Conservation (phyloP, 495 filamentous ascomycete species). For the Rostrohypoxylon terebratum region DNA sequence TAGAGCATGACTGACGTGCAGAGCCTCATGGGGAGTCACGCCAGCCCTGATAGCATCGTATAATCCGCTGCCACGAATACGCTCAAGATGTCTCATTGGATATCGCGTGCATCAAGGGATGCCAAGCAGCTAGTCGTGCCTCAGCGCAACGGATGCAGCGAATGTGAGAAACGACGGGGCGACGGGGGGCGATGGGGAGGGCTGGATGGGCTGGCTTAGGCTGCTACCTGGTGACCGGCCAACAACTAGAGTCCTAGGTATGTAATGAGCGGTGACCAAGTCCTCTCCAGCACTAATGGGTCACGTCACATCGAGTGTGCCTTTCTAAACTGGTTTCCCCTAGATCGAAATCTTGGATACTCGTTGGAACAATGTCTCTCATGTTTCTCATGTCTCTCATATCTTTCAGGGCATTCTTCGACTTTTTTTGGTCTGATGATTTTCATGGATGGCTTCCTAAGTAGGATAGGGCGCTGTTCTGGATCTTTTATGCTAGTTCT, state of each 20-base stretch:
- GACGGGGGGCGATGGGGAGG: not conserved
- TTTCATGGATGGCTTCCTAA: slow-evolving; percentile 4
- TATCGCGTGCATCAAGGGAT: slow-evolving; percentile 19
- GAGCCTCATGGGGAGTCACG: slow-evolving; percentile 33
- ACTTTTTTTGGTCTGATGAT: slow-evolving; percentile 9
- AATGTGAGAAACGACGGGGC: slow-evolving; percentile 10
- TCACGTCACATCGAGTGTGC: slow-evolving; percentile 9
- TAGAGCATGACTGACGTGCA: slow-evolving; percentile 33
- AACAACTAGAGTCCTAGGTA: slow-evolving; percentile 9
- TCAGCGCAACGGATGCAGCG: slow-evolving; percentile 19
- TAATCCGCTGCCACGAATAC: slow-evolving; percentile 45
- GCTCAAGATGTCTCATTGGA: slow-evolving; percentile 25
- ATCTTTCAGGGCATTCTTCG: not conserved
- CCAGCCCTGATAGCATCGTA: slow-evolving; percentile 24
- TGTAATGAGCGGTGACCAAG: slow-evolving; percentile 19
- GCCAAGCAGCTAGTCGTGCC: slow-evolving; percentile 33
- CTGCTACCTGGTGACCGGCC: slow-evolving; percentile 30
- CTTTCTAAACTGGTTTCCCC: not conserved
- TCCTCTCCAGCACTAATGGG: not conserved
- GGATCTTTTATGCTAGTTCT: not conserved
- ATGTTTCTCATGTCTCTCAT: not conserved
- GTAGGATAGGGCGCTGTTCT: slow-evolving; percentile 1
- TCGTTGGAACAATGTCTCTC: not conserved
- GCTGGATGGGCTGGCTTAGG: slow-evolving; percentile 10
- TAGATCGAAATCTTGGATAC: not conserved